Evolutionary conservation across 306 rosid genomes (phyloP), one percentile per base, ranked within the genome.

Genomic region (Pachyrhizus erosus): DNA sequence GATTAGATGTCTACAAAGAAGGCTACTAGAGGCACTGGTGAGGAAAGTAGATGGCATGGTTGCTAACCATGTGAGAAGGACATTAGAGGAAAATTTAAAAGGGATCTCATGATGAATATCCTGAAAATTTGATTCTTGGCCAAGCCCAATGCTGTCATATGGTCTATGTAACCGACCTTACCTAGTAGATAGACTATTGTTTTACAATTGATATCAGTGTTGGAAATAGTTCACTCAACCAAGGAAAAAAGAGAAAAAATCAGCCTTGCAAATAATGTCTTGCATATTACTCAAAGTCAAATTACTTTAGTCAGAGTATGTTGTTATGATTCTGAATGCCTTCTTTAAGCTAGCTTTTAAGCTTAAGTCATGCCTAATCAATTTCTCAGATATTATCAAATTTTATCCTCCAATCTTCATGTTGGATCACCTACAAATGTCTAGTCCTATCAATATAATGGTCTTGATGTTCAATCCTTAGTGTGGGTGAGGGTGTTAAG

Each of bases 191-290:
- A n/a, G n/a, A n/a, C n/a, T n/a, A n/a, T n/a, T n/a, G n/a, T n/a
- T n/a, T n/a, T n/a, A n/a, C n/a, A n/a, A n/a, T n/a, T n/a, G n/a
- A n/a, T n/a, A n/a, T n/a, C n/a, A n/a, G 3, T 21, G 26, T 62
- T 84, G 72, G 65, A 48, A 65, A 20, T 73, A 15, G 9, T 67
- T 67, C 57, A 29, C 11, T 65, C 55, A 5, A 20, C 31, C 46
- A 20, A 29, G 23, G 12, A 27, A 7, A 39, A 68, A 34, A 18
- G 52, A 37, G 29, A 7, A 24, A 14, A 13, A 27, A 58, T 11
- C 48, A 33, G 40, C 10, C 15, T 23, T 54, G 48, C 57, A 80
- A 13, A 57, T 57, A 20, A 78, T 82, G 39, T 67, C 17, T 52
- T 17, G 29, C 18, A 34, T 58, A 61, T 13, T 4, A 29, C 26